Evolutionary conservation across 768 basidiomycete species (phyloP), one percentile per base, ranked within the genome.

Genomic region (Lentinus tigrinus): DNA sequence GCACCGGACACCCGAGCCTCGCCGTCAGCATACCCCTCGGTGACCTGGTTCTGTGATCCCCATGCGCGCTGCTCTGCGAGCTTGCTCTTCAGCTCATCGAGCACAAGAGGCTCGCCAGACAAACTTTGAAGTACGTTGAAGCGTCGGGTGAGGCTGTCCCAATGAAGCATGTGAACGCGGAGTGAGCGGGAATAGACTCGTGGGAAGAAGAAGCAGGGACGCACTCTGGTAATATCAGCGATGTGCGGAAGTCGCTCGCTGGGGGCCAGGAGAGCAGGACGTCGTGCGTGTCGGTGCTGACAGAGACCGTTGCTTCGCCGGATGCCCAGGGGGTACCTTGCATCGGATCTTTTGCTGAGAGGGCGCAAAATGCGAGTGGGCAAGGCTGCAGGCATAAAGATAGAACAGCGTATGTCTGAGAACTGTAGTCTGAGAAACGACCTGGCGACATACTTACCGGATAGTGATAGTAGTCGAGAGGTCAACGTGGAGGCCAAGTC

Each of bases 211-310:
- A 66, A 65, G 39, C 37, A 34, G 48, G 43, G 63, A 78, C 89
- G 76, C 74, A 94, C 92, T 88, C 89, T 70, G 90, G 90, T 49
- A 94, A 74, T 66, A 94, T 92, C 69, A 88, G 81, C 58, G 91
- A 92, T 28, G 92, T 91, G 67, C 92, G 88, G 76, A 94, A 94
- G 73, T 91, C 85, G 76, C 81, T 84, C 43, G 79, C 75, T 9
- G 87, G 81, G 52, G 89, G 87, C 17, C 93, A 78, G 62, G 81
- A 78, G 48, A 81, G 83, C 2, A 85, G 74, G 47, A 69, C 62
- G 44, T 76, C 76, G 58, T 73, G 74, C 42, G 66, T 57, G 34
- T 61, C 47, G 58, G 64, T 21, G 60, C 57, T 58, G 61, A 52
- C 63, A 65, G 43, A 62, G 56, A 51, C 51, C 4, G 51, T 9